Evolutionary conservation across 495 filamentous ascomycete genomes (phyloP), one percentile per base, ranked within the genome.

Genomic region (Penicillium ucsense): DNA sequence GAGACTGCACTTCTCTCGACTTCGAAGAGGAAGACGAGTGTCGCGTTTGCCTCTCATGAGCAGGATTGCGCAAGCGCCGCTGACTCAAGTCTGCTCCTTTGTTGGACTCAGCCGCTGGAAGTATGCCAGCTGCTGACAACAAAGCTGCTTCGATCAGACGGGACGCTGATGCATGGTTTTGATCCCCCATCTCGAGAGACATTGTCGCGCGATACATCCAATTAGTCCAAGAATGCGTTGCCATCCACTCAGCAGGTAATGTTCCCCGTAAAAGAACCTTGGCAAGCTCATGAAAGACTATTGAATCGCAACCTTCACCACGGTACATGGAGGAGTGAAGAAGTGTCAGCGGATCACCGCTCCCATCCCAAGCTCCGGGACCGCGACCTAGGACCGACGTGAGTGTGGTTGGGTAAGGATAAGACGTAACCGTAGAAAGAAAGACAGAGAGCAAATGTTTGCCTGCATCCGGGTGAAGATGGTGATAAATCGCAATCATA

Each of bases 221-320:
- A 36, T 42, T 53, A 29, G 68, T 71, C 68, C 71, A 73, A n/a
- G 45, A 41, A 28, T 54, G 61, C 3, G 69, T 73, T 20, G 68
- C 69, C 58, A 77, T 72, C 74, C 72, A 77, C 38, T 75, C 68
- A 1, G 71, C 52, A n/a, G 72, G 67, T 7, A 77, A 20, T 8
- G 57, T 51, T 9, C 66, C 55, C 32, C 63, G 64, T 7, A 47
- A 36, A 35, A 77, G 61, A 46, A 76, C 62, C 38, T 59, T 63
- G 11, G 67, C 53, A 35, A 72, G 42, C 38, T 76, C 63, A 31
- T 62, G 51, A 47, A 68, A 75, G 29, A 63, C 57, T 44, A 56
- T 74, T 35, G 58, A 61, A 34, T 51, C 66, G 38, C 59, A 49
- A 2, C 32, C 52, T 45, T 9, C 45, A 35, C 38, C 46, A 45